Base-by-base conservation (phyloP, 2,329 filamentous ascomycete species). In the Didymella sp. region DNA sequence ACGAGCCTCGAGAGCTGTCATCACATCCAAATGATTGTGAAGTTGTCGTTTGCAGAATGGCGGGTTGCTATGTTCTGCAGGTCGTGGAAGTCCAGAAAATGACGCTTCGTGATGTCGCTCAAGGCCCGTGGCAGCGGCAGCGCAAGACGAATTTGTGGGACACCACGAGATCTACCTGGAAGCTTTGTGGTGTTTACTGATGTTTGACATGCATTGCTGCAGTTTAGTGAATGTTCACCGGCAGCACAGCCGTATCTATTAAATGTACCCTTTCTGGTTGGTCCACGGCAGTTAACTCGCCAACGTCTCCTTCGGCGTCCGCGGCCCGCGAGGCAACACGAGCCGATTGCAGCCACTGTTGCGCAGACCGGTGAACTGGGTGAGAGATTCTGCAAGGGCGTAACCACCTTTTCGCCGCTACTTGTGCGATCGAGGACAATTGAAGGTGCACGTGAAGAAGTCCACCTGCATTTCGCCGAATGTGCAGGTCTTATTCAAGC, bases 331-430 rank as follows among this genome's bases (percentile, higher is more conserved):
- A 28, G 25, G 35, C 27, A 33, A 35, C 40, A 44, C 43, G 25
- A 45, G 47, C 41, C 25, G 40, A 48, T 44, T 19, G 38, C 49
- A 49, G 49, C 43, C 43, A 44, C 30, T 17, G 38, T 48, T 19
- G 30, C 12, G 21, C 54, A 48, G 21, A 43, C 47, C 38, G 25
- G 42, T 38, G 24, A 28, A 24, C 25, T 24, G 19, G 43, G 25
- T 24, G 15, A 2, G 27, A 24, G 22, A 17, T 40, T 40, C 35
- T 22, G 48, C 49, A 57, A 57, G 48, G 54, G 53, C 27, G 43
- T 21, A 13, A 25, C 17, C 47, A 5, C 13, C 40, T 57, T 35
- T 37, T 42, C 1, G 19, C 19, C 12, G 17, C 27, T 35, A 17
- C 17, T 11, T 46, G 28, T 33, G 21, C 8, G 4, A 7, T 37